Base-by-base conservation (phyloP, 2,329 filamentous ascomycete genomes). In the Chaetomium strumarium region DNA sequence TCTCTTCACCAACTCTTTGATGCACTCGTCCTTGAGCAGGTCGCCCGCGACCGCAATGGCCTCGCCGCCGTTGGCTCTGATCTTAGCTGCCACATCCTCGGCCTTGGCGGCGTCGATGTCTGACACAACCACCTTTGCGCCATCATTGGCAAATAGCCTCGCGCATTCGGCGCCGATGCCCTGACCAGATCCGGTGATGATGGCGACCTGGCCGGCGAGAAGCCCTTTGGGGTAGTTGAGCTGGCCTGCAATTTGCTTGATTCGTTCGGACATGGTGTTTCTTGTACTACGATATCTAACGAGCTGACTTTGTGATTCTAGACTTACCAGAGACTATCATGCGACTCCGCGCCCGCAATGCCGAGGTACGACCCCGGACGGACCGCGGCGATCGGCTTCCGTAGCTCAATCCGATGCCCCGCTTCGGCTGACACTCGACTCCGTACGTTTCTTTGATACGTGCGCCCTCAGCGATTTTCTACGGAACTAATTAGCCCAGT, bases 81-180 rank as follows among this genome's bases (percentile, higher is more conserved):
- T 95, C 51, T 71, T 67, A 43, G 85, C 77, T 20, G 83, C 88
- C 17, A 90, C 85, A 8, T 75, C 71, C 40, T 83, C 72, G 43
- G 85, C 80, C 67, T 93, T 95, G 42, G 76, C 84, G 34, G 70
- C 80, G 69, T 95, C 90, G 55, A 95, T 89, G 70, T 95, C 90
- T 20, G 88, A 85, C 42, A 95, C 76, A 11, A 95, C 75, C 0
- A 95, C 89, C 66, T 85, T 90, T 14, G 90, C 89, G 20, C 90
- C 90, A 70, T 96, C 89, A 55, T 90, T 92, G 12, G 88, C 89
- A 64, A 95, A 95, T 3, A 95, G 72, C 10, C 84, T 78, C 8
- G 90, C 90, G 31, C 85, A 78, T 71, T 95, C 90, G 29, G 89
- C 90, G 20, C 90, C 90, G 67, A 95, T 95, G 55, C 90, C 90